Evolutionary conservation across 2,329 filamentous ascomycete genomes (phyloP), one percentile per base, ranked within the genome.

Genomic region (Sclerotinia borealis): DNA sequence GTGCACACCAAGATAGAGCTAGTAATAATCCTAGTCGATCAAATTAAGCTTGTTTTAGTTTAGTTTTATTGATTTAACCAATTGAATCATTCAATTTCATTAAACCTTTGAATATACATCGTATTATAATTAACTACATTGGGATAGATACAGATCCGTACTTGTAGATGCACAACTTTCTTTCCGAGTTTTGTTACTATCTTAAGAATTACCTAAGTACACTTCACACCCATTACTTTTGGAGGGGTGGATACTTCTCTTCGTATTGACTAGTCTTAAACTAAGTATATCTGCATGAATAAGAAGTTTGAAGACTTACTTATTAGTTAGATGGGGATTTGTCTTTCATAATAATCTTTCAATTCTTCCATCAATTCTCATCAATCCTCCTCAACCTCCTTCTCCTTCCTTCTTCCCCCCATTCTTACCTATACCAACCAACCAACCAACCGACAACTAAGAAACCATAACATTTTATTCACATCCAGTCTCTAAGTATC

Each of bases 231-330:
- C 51, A n/a, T 29, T 29, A 27, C 9, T n/a, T 22, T 19, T 11
- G n/a, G 51, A 29, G 51, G 27, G 22, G 36, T 17, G 11, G 0
- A 37, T 52, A n/a, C n/a, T 31, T 4, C 37, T 10, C 37, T 25
- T 56, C 52, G 37, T 56, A 56, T 56, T 43, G 52, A 56, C 52
- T 56, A 56, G 19, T 31, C 37, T 45, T 1, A 27, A 56, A 43
- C 11, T 10, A 31, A 5, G 19, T 22, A 31, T 31, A 17, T 25
- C 25, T 56, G 52, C 39, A 45, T 43, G 39, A 31, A 10, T 27
- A 4, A 43, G 27, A 9, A 7, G 27, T 22, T 31, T 29, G 17
- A 34, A n/a, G n/a, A n/a, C n/a, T 34, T 17, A 31, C 17, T 11
- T 50, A n/a, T 5, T 50, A 50, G 17, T 11, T 22, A 34, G 17